A percentile compares a stretch with the other conserved stretches of the same genome.
Evolutionary conservation across 1,139 yeast genomes (phyloP).

Genomic region (Saccharomyces hybrid): DNA sequence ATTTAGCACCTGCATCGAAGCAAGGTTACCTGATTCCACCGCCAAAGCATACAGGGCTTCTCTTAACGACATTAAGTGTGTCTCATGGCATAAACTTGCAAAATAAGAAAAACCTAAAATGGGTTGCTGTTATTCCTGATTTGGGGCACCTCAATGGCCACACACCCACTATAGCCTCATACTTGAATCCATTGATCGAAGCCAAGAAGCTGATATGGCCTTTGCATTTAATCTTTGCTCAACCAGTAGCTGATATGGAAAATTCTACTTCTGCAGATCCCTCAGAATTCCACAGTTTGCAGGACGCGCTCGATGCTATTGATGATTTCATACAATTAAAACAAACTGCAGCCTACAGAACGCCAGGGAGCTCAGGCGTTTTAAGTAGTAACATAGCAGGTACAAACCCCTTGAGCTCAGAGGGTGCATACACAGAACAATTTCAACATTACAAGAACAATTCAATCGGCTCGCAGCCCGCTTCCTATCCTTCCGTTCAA

Average conservation of each 20-base stretch:
- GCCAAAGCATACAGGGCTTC: conserved; percentile 45
- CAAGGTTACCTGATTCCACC: conserved; percentile 40
- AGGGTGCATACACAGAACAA: conserved; percentile 31
- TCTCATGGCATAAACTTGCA: conserved; percentile 47
- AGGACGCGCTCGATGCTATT: conserved; percentile 32
- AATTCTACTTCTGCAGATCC: conserved; percentile 1
- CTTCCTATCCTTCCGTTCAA: conserved; percentile 6
- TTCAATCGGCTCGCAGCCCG: conserved; percentile 11
- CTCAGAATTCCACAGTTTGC: conserved; percentile 12
- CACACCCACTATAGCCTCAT: conserved; percentile 56
- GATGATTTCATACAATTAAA: conserved; percentile 34
- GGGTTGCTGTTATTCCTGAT: conserved; percentile 66
- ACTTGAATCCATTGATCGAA: conserved; percentile 44
- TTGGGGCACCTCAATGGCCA: conserved; percentile 60
- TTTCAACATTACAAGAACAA: conserved; percentile 24
- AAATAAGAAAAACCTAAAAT: conserved; percentile 31
- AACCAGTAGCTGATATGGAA: conserved; percentile 27
- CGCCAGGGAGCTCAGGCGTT: conserved; percentile 28
- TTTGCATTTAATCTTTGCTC: conserved; percentile 53
- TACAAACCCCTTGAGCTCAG: conserved; percentile 28
- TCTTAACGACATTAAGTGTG: conserved; percentile 43
- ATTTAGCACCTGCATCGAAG: conserved; percentile 29
- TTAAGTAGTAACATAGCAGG: conserved; percentile 17
- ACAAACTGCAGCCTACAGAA: conserved; percentile 34
- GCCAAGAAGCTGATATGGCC: conserved; percentile 67